Evolutionary conservation across 176 grass and related monocot species (phyloP).

Genomic region (Canna indica): DNA sequence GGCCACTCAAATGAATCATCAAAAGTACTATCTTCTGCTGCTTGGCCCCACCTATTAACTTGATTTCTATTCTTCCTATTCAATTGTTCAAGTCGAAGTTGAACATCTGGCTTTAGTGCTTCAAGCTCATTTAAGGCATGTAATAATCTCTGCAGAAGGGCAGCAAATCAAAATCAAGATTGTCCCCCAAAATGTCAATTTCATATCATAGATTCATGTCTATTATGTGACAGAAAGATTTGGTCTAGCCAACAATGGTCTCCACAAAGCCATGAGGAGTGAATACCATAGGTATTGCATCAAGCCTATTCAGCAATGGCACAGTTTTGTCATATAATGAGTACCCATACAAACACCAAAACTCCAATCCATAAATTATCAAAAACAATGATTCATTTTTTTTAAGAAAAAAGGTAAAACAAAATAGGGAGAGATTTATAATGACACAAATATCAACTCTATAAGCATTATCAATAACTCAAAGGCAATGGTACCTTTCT

Average conservation of each 20-base stretch:
- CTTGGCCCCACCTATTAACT: constrained; percentile 17
- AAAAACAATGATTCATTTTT: neutral
- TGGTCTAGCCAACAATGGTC: neutral
- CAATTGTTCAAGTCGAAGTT: constrained; percentile 28
- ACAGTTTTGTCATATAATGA: neutral
- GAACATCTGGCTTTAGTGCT: constrained; percentile 34
- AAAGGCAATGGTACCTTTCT: constrained; percentile 1
- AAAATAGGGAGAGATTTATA: neutral
- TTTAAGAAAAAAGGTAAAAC: neutral
- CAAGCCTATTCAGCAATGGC: neutral
- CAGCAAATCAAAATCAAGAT: neutral
- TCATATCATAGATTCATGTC: neutral
- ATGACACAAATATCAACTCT: neutral
- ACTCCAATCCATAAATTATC: neutral
- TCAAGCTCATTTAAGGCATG: constrained; percentile 38
- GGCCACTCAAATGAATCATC: constrained; percentile 28
- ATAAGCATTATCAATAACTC: neutral
- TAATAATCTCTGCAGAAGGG: constrained; percentile 30
- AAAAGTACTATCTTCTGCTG: constrained; percentile 20
- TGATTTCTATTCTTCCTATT: constrained; percentile 26
- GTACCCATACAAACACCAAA: neutral
- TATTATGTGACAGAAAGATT: neutral
- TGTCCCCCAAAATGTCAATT: neutral
- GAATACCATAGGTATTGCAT: too few relatives aligned
- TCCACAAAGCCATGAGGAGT: neutral